Base-by-base conservation (phyloP, 1,284 basidiomycete species). In the Tranzscheliella williamsii region DNA sequence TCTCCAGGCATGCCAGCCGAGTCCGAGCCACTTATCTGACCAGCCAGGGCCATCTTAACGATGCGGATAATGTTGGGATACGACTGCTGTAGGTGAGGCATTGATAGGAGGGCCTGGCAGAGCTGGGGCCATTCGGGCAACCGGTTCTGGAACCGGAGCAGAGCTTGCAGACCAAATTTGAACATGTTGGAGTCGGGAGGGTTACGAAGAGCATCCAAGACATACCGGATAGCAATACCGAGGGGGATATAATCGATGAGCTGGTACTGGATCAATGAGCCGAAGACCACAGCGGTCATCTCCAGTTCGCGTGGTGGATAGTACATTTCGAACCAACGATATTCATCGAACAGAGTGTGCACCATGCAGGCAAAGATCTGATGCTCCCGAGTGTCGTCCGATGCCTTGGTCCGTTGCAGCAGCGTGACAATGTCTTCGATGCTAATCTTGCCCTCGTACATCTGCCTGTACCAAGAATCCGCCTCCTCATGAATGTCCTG, bases 321-420 rank as follows among this genome's bases (percentile, higher is more conserved):
- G 41, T 76, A 71, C 58, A 90, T 89, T 77, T 95, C 91, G 85
- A 98, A 96, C 83, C 96, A 98, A 76, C 93, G 92, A 85, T 96
- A 96, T 82, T 99, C 95, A 85, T 98, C 95, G 79, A 99, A 98
- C 43, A 99, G 85, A 81, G 96, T 95, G 81, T 97, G 93, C 41
- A 98, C 86, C 85, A 96, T 94, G 84, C 93, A 97, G 12, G 93
- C 95, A 76, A 98, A 96, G 52, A 96, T 86, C 81, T 98, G 91
- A 76, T 93, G 91, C 70, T 97, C 92, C 58, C 87, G 86, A 30
- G 86, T 78, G 69, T 89, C 90, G 22, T 84, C 83, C 20, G 93
- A 95, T 44, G 85, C 85, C 75, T 93, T 90, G 81, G 87, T 86
- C 39, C 86, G 85, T 79, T 90, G 87, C 30, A 98, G 85, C 78